A percentile compares a stretch with the other conserved stretches of the same genome.
These are phyloP conservation scores for Galerina marginata DNA, from an alignment of 768 basidiomycete species.

Conservation along the genomic window DNA sequence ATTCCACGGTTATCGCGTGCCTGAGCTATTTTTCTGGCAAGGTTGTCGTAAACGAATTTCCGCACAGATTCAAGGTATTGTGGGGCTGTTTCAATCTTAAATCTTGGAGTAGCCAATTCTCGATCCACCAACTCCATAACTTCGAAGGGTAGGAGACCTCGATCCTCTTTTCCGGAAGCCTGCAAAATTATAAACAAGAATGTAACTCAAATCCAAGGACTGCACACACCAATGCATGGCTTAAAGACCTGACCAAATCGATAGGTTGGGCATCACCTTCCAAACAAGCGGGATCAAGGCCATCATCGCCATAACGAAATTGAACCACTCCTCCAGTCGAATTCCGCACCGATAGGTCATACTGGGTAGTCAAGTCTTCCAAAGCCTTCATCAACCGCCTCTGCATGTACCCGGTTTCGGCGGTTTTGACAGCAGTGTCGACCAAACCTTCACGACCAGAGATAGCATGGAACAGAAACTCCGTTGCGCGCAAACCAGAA, in stretches of 20 bases:
- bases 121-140: constrained; percentile 74
- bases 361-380: constrained; percentile 95
- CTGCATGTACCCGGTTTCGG: constrained; percentile 99
- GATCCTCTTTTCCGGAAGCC: constrained; percentile 65
- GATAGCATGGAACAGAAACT: constrained; percentile 99
- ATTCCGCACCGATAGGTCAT: constrained; percentile 95
- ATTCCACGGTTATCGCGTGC: constrained; percentile 78
- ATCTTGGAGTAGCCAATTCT: constrained; percentile 62
- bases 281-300: constrained; percentile 93
- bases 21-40: constrained; percentile 69
- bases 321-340: constrained; percentile 95
- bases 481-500: constrained; percentile 88
- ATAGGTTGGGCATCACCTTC: constrained; percentile 96
- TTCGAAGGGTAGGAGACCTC: constrained; percentile 85
- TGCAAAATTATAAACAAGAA: constrained; percentile 30
- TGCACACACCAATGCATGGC: constrained; percentile 71
- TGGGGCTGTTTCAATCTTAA: constrained; percentile 71
- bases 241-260: constrained; percentile 87
- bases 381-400: constrained; percentile 98
- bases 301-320: constrained; percentile 96
- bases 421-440: constrained; percentile 99
- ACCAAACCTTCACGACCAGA: constrained; percentile 98
- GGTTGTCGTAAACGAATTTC: constrained; percentile 69
- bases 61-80: constrained; percentile 74
- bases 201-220: neutral